These are phyloP conservation scores for Plantago coronopus DNA, from an alignment of 305 asterid species.

Conservation along the genomic window DNA sequence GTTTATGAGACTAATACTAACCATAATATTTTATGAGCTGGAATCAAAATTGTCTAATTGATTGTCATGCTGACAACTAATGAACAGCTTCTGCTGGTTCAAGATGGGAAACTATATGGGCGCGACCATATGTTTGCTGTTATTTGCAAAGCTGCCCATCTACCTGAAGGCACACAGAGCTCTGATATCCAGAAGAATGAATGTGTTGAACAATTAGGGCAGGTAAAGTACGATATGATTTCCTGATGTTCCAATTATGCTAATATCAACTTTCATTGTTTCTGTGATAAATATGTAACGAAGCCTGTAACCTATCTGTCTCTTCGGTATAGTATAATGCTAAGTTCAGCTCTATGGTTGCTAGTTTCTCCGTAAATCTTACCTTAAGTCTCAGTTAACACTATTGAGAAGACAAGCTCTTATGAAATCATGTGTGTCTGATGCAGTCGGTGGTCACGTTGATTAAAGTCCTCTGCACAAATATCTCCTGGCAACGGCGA, in stretches of 20 bases:
- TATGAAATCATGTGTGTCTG: conserved; percentile 25
- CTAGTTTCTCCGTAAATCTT: conserved; percentile 13
- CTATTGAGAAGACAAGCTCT: conserved; percentile 15
- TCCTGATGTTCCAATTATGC: conserved; percentile 16
- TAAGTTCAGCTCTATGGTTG: not conserved
- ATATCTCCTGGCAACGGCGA: conserved; percentile 98
- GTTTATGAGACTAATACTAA: not conserved
- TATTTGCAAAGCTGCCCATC: conserved; percentile 80
- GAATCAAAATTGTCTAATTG: conserved; percentile 24
- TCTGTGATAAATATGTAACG: not conserved
- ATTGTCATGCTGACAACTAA: conserved; percentile 38
- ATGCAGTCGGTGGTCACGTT: conserved; percentile 75
- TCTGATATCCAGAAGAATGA: conserved; percentile 72
- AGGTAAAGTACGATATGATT: conserved; percentile 46
- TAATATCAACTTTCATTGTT: not conserved
- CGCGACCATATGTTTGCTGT: conserved; percentile 74
- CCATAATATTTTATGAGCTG: conserved; percentile 12
- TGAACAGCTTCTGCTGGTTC: conserved; percentile 87
- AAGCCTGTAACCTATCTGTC: not conserved
- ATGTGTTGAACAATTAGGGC: conserved; percentile 71
- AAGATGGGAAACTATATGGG: conserved; percentile 96
- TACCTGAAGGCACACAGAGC: conserved; percentile 65
- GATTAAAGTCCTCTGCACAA: conserved; percentile 78
- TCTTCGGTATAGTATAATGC: not conserved
- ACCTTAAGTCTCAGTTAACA: conserved; percentile 6